Conservation (phyloP, 2,329 filamentous ascomycete genomes). For the Chaetomium sp. region DNA sequence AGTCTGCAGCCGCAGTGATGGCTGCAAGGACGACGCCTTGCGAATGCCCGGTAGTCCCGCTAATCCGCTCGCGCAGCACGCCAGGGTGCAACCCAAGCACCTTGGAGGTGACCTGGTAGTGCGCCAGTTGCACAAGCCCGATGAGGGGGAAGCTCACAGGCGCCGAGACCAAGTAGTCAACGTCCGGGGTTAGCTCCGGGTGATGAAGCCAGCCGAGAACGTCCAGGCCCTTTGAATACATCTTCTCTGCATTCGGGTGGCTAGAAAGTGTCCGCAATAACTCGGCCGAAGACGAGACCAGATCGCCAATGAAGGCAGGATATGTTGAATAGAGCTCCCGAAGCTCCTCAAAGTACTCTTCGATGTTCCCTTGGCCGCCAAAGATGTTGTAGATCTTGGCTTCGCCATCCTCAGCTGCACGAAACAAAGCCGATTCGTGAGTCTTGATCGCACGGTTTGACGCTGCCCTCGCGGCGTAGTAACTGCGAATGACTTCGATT, state of each 20-base stretch:
- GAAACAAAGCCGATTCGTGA: slow-evolving; percentile 87
- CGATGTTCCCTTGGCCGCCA: slow-evolving; percentile 95
- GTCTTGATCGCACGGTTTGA: slow-evolving; percentile 80
- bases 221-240: slow-evolving; percentile 95
- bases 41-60: slow-evolving; percentile 90
- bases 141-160: slow-evolving; percentile 96
- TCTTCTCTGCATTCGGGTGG: slow-evolving; percentile 82
- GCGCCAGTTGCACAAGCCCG: slow-evolving; percentile 88
- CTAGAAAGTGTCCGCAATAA: slow-evolving; percentile 79
- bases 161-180: slow-evolving; percentile 88
- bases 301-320: slow-evolving; percentile 79
- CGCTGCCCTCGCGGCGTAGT: slow-evolving; percentile 83
- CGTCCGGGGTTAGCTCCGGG: slow-evolving; percentile 82
- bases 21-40: slow-evolving; percentile 94
- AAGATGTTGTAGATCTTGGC: slow-evolving; percentile 91
- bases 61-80: slow-evolving; percentile 74
- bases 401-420: slow-evolving; percentile 76
- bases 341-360: slow-evolving; percentile 98
- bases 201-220: slow-evolving; percentile 89
- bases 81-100: slow-evolving; percentile 85
- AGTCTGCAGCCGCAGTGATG: slow-evolving; percentile 80
- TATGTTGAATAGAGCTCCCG: slow-evolving; percentile 88
- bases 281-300: slow-evolving; percentile 74
- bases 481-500: slow-evolving; percentile 78
- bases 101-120: slow-evolving; percentile 92